Conservation (phyloP, 1,139 yeast genomes). For the Yamadazyma oceani region DNA sequence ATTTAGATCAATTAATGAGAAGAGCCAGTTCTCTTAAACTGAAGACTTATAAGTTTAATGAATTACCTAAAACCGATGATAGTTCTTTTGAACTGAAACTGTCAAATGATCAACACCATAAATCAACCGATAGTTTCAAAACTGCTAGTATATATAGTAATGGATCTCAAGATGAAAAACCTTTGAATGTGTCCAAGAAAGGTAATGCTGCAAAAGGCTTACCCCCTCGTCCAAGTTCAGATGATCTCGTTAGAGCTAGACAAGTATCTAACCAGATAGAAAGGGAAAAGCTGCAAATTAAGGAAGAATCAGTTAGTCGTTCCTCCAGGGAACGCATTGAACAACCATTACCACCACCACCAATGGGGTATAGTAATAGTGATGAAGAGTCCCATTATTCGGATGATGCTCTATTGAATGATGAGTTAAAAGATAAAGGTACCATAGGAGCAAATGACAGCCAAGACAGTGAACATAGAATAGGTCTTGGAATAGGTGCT, state of each 20-base stretch:
- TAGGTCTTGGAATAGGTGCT: neutral
- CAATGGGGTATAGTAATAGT: conserved; percentile 8
- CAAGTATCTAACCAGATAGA: conserved; percentile 26
- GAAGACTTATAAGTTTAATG: conserved; percentile 16
- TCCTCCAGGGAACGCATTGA: conserved; percentile 9
- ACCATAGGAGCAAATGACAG: conserved; percentile 1
- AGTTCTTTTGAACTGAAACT: conserved; percentile 10
- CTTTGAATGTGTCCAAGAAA: conserved; percentile 4
- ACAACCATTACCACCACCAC: conserved; percentile 17
- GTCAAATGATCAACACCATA: neutral
- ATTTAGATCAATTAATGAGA: conserved; percentile 42
- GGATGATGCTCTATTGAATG: conserved; percentile 8
- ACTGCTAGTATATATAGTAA: conserved; percentile 13
- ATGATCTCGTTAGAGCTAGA: conserved; percentile 32
- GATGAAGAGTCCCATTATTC: conserved; percentile 15
- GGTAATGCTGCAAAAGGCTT: conserved; percentile 13
- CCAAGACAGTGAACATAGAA: neutral
- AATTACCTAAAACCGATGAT: conserved; percentile 12
- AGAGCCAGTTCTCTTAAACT: conserved; percentile 30
- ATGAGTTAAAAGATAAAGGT: neutral
- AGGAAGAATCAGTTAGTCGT: conserved; percentile 1
- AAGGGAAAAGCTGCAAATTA: conserved; percentile 4
- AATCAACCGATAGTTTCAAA: conserved; percentile 9
- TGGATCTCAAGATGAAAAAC: conserved; percentile 1
- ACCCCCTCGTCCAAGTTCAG: conserved; percentile 42